Evolutionary conservation across 305 asterid species (phyloP).

Genomic region (Fraxinus sp.): DNA sequence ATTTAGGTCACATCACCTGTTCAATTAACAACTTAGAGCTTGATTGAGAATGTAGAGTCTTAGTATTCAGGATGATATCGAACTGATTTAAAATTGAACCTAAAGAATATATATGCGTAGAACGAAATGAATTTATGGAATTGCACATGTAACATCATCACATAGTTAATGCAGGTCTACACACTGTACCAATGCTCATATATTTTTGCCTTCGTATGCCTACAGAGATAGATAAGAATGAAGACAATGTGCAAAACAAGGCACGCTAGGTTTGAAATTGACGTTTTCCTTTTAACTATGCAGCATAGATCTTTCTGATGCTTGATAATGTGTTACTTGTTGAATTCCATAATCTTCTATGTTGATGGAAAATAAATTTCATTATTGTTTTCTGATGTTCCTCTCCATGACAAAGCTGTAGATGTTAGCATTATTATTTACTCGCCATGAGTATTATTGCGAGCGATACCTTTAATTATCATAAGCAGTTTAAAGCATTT

Average conservation of each 20-base stretch:
- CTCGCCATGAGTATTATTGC: slow-evolving; percentile 9
- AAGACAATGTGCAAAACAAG: not conserved
- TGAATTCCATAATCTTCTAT: not conserved
- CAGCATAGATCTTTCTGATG: not conserved
- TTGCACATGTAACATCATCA: not conserved
- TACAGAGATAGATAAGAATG: not conserved
- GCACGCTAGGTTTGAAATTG: not conserved
- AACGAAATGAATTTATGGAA: not conserved
- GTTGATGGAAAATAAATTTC: slow-evolving; percentile 7
- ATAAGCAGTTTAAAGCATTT: not conserved
- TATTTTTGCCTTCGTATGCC: not conserved
- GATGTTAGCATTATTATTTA: slow-evolving; percentile 17
- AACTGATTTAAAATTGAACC: not conserved
- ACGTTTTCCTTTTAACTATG: not conserved
- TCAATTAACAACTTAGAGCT: slow-evolving; percentile 12
- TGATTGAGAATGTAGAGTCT: not conserved
- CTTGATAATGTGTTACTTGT: slow-evolving; percentile 5
- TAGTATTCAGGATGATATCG: slow-evolving; percentile 6
- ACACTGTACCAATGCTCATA: not conserved
- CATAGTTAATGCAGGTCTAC: not conserved
- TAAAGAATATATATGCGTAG: not conserved
- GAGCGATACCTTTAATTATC: not conserved
- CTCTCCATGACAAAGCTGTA: slow-evolving; percentile 9
- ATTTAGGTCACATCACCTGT: slow-evolving; percentile 2
- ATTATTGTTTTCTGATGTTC: slow-evolving; percentile 18